Percentiles rank a stretch among this genome's conserved stretches.
Conservation (phyloP, 768 basidiomycete species). For the Suillus subluteus region DNA sequence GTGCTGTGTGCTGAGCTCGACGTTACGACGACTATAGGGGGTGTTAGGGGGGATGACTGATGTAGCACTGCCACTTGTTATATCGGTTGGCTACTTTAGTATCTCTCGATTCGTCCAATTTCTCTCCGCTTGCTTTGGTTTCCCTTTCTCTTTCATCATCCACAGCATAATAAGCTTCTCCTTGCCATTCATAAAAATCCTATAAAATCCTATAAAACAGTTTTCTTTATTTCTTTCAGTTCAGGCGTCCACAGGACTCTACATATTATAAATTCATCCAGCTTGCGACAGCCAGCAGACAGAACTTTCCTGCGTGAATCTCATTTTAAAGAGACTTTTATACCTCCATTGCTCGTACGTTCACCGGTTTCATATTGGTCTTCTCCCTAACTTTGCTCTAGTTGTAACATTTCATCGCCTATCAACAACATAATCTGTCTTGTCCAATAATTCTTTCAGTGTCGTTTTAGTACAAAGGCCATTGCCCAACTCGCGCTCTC, state of each 20-base stretch:
- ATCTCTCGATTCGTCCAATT: slow-evolving; percentile 22
- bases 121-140: slow-evolving; percentile 31
- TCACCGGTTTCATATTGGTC: not conserved
- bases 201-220: slow-evolving; percentile 16
- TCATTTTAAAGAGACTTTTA: slow-evolving; percentile 19
- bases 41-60: slow-evolving; percentile 4
- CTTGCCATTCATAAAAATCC: slow-evolving; percentile 15
- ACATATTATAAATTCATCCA: slow-evolving; percentile 25
- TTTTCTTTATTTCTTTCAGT: slow-evolving; percentile 21
- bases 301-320: slow-evolving; percentile 11
- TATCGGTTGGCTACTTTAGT: slow-evolving; percentile 14
- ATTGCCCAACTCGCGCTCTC: slow-evolving; percentile 13
- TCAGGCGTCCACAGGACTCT: slow-evolving; percentile 12
- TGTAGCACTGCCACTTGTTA: slow-evolving; percentile 12
- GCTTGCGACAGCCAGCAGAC: slow-evolving; percentile 11
- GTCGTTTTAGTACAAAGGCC: slow-evolving; percentile 17
- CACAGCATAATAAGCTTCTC: slow-evolving; percentile 16
- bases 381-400: slow-evolving; percentile 5
- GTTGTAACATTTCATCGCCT: slow-evolving; percentile 23
- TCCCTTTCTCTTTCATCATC: slow-evolving; percentile 27
- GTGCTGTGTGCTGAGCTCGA: slow-evolving; percentile 3
- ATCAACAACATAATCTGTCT: slow-evolving; percentile 31
- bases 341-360: slow-evolving; percentile 10
- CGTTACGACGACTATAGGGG: not conserved
- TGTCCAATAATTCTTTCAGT: slow-evolving; percentile 32